phyloP scores from a whole-genome alignment of 108 stramenopile species.

The Pseudonitzschia pungens region DNA sequence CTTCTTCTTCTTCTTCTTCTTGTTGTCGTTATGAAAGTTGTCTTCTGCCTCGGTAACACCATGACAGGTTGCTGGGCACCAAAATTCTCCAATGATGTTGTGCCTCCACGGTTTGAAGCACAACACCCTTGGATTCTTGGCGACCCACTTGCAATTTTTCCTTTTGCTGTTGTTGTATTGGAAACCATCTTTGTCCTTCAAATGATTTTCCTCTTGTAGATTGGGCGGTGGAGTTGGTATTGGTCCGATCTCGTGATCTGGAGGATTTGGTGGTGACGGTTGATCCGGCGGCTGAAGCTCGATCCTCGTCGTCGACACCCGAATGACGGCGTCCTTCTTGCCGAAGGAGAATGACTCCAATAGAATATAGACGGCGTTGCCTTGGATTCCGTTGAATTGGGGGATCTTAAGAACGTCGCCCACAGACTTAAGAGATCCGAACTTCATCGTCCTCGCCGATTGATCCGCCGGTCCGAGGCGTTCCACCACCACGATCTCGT shows the following conservation, averaged over 20 bases:
- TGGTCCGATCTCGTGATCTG: too few relatives aligned
- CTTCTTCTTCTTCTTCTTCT: too few relatives aligned
- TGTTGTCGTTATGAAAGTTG: too few relatives aligned
- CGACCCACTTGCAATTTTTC: neutral
- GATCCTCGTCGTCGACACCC: neutral
- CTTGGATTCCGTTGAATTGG: neutral
- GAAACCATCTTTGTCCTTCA: neutral
- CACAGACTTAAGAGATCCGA: neutral
- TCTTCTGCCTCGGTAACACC: too few relatives aligned
- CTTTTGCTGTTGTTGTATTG: neutral
- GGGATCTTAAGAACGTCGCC: neutral
- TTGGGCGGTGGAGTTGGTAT: neutral
- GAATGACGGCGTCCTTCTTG: neutral
- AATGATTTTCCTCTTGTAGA: neutral
- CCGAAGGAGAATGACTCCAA: neutral
- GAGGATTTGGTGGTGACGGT: too few relatives aligned
- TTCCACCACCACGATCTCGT: constrained; percentile 36
- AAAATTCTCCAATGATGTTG: neutral
- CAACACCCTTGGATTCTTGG: neutral
- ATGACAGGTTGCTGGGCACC: too few relatives aligned
- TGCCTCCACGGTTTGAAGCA: neutral
- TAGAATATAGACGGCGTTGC: neutral
- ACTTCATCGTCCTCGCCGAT: neutral
- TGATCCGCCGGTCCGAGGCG: neutral
- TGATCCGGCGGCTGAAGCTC: too few relatives aligned